Percentiles rank a stretch among this genome's conserved stretches.
phyloP scores from a whole-genome alignment of 352 stramenopile genomes.

The Detonula confervacea region DNA sequence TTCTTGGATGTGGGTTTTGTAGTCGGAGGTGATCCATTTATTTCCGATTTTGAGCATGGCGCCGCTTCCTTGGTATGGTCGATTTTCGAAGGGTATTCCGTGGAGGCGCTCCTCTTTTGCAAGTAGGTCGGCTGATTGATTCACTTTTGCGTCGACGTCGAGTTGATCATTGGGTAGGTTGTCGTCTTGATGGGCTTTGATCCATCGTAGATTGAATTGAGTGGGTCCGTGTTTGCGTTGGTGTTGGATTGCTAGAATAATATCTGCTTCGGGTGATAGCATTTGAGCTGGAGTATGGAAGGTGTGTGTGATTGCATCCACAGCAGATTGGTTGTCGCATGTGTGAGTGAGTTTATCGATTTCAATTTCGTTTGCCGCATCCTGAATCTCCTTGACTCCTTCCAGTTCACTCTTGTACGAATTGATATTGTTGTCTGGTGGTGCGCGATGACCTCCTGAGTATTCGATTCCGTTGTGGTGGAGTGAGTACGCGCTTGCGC shows the following conservation, averaged over 20 bases:
- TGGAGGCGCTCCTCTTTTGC: background rate
- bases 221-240: background rate
- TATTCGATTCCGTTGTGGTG: background rate
- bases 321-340: conserved; percentile 13
- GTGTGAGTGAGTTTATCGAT: background rate
- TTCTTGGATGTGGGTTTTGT: conserved; percentile 1
- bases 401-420: background rate
- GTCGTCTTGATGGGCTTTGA: conserved; percentile 22
- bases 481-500: background rate
- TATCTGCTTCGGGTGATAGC: conserved; percentile 14
- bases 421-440: background rate
- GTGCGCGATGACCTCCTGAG: background rate
- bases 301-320: background rate
- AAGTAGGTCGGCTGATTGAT: background rate
- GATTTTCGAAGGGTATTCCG: background rate
- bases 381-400: background rate
- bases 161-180: background rate
- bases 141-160: background rate
- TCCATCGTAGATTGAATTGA: background rate
- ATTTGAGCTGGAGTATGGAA: background rate
- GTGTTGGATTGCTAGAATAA: conserved; percentile 18
- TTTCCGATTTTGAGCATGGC: conserved; percentile 14
- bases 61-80: conserved; percentile 8
- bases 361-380: background rate
- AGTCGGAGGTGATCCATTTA: conserved; percentile 8